phyloP scores from a whole-genome alignment of 495 filamentous ascomycete species.

The Aspergillus egyptiacus region DNA sequence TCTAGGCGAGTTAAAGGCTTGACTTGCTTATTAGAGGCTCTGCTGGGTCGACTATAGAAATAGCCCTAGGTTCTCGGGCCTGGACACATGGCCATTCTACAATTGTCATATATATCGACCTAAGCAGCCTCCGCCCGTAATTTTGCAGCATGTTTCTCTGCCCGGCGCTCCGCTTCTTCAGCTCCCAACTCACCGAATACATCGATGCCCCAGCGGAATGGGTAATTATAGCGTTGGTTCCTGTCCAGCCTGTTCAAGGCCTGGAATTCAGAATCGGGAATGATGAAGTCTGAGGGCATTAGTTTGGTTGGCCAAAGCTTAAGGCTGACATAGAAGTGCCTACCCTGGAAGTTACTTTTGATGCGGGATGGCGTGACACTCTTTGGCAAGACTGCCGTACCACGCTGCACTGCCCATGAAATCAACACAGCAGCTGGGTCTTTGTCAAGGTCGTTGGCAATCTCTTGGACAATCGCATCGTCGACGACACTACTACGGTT shows the following conservation, averaged over 20 bases:
- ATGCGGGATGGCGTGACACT: conserved; percentile 54
- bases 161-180: conserved; percentile 39
- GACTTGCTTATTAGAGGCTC: too few relatives aligned
- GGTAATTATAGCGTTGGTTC: conserved; percentile 46
- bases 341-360: conserved; percentile 50
- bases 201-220: conserved; percentile 45
- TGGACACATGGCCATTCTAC: not conserved
- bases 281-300: conserved; percentile 36
- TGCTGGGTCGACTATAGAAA: too few relatives aligned
- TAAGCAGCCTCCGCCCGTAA: conserved; percentile 21
- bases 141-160: conserved; percentile 39
- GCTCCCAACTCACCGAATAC: conserved; percentile 45
- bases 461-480: conserved; percentile 52
- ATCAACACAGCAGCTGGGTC: conserved; percentile 66
- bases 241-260: conserved; percentile 42
- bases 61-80: not conserved
- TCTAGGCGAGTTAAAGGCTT: too few relatives aligned
- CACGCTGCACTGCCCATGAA: conserved; percentile 76
- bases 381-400: conserved; percentile 55
- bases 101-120: not conserved
- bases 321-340: not conserved
- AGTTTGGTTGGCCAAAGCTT: not conserved
- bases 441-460: conserved; percentile 64
- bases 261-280: conserved; percentile 41
- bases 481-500: conserved; percentile 38